Base-by-base conservation (phyloP, 768 basidiomycete genomes). In the Boletus reticulatus region DNA sequence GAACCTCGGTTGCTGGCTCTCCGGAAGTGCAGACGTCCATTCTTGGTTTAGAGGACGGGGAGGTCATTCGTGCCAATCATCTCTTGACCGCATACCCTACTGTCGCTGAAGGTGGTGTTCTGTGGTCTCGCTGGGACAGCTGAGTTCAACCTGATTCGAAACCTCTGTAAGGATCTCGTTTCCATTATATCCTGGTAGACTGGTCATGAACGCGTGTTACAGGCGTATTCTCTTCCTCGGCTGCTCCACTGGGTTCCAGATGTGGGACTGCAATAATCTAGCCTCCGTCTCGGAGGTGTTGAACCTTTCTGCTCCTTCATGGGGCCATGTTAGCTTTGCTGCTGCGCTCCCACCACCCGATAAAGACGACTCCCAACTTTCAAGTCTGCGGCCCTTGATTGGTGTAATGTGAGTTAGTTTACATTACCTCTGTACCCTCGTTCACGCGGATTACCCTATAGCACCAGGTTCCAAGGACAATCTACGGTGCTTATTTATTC, bases 241-340 rank as follows among this genome's bases (percentile, higher is more conserved):
- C 6, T 87, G 85, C 64, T 56, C 64, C 32, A 69, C 72, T 14
- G 80, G 81, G 6, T 62, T 88, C 39, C 81, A 85, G 63, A 73
- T 85, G 19, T 88, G 85, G 84, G 84, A 87, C 59, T 82, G 81
- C 60, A 75, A 79, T 13, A 75, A 80, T 56, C 67, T 87, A 10
- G 79, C 72, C 52, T 61, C 77, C 1, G 75, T 84, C 7, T 67
- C 70, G 2, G 85, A 88, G 60, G 24, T 86, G 4, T 66, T 88
- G 54, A 82, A 86, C 55, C 27, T 29, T 29, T 29, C 27, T 29
- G 8, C 27, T 29, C 27, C 27, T 29, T 29, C 27, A 2, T 29
- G 27, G 72, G 70, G 10, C 56, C 55, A 61, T 43, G 57, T 72
- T 52, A 62, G 67, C 37, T 73, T 37, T 7, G 13, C 36, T 29